Conservation (phyloP, 345 rosid genomes). For the Ailanthus altissimus region DNA sequence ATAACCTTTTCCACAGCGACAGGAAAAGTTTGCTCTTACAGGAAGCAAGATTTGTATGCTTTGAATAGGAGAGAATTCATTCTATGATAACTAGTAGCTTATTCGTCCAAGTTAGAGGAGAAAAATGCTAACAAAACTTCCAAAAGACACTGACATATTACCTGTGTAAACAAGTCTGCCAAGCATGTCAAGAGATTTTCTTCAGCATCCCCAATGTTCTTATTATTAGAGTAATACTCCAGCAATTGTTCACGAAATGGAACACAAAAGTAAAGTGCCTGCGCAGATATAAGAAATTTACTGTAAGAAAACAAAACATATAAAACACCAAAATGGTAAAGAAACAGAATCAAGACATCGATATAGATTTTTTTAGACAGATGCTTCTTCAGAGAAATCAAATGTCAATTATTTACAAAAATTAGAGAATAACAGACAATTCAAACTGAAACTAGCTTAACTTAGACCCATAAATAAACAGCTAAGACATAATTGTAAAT, state of each 20-base stretch:
- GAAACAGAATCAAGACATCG: background rate
- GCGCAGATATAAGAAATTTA: constrained; percentile 26
- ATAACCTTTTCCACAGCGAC: background rate
- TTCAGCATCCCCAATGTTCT: constrained; percentile 72
- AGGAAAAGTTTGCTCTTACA: background rate
- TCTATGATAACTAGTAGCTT: background rate
- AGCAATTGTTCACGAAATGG: constrained; percentile 98
- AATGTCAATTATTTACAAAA: background rate
- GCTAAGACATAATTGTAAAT: background rate
- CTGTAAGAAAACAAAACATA: background rate
- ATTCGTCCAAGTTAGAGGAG: background rate
- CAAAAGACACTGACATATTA: constrained; percentile 13
- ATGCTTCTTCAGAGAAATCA: background rate
- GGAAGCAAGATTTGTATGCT: background rate
- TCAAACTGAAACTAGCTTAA: background rate
- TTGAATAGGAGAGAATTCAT: background rate
- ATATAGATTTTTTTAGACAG: too few relatives aligned
- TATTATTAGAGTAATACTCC: constrained; percentile 81
- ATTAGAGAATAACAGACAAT: background rate
- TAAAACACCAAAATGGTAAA: background rate
- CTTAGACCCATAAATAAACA: background rate
- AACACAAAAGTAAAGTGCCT: constrained; percentile 98
- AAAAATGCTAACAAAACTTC: background rate
- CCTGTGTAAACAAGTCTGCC: constrained; percentile 97
- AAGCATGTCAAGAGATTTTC: constrained; percentile 97